These are phyloP conservation scores for Penicillium paxilli DNA, from an alignment of 495 filamentous ascomycete genomes.

Conservation along the genomic window DNA sequence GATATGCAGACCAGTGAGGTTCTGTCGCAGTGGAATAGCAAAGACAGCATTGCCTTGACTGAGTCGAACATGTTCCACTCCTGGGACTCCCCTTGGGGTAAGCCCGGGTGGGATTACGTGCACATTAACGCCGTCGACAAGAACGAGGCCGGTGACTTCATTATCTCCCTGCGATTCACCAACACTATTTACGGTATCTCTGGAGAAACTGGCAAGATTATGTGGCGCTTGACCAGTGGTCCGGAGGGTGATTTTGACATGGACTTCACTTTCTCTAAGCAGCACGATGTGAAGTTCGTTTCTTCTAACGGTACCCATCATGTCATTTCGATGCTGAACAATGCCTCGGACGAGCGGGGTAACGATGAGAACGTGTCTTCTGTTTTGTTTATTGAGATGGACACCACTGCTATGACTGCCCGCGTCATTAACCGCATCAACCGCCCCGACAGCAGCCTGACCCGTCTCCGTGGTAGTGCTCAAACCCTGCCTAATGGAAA, in stretches of 20 bases:
- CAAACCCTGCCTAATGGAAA: slow-evolving; percentile 57
- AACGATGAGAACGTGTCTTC: slow-evolving; percentile 45
- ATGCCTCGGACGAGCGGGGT: slow-evolving; percentile 46
- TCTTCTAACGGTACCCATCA: slow-evolving; percentile 50
- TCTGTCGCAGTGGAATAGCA: slow-evolving; percentile 48
- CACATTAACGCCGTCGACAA: slow-evolving; percentile 47
- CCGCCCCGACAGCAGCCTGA: slow-evolving; percentile 50
- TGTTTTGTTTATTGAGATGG: slow-evolving; percentile 54
- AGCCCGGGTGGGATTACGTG: slow-evolving; percentile 42
- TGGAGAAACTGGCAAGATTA: slow-evolving; percentile 53
- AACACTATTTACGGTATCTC: slow-evolving; percentile 58
- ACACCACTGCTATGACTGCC: slow-evolving; percentile 48
- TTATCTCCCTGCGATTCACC: slow-evolving; percentile 58
- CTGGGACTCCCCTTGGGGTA: slow-evolving; percentile 13
- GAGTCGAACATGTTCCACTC: slow-evolving; percentile 50
- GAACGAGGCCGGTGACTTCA: slow-evolving; percentile 52
- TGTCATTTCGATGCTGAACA: slow-evolving; percentile 56
- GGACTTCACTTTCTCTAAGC: slow-evolving; percentile 57
- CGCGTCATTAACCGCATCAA: slow-evolving; percentile 38
- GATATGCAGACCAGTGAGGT: slow-evolving; percentile 47
- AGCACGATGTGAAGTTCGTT: slow-evolving; percentile 61
- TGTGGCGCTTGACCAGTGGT: slow-evolving; percentile 57
- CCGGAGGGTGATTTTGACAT: slow-evolving; percentile 39
- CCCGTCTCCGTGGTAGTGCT: slow-evolving; percentile 60
- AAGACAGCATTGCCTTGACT: slow-evolving; percentile 40